These are phyloP conservation scores for Pseudognaphalium luteoalbum DNA, from an alignment of 129 eudicot species.

Conservation along the genomic window DNA sequence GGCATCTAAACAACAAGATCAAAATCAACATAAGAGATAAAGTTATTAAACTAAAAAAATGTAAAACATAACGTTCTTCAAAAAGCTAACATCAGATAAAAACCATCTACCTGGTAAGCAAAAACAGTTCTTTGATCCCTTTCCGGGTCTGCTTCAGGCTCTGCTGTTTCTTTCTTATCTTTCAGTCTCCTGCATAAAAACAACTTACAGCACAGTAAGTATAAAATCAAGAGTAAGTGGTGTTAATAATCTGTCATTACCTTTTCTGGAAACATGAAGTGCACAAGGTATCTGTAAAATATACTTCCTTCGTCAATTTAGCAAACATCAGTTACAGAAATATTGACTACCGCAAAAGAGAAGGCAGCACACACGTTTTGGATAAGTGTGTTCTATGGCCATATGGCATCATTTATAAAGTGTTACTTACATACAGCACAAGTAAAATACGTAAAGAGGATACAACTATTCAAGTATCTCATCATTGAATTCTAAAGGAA, in stretches of 20 bases:
- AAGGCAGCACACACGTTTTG: too few relatives aligned
- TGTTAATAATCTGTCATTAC: conserved; percentile 18
- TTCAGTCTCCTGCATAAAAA: conserved; percentile 71
- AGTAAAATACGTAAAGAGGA: too few relatives aligned
- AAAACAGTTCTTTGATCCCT: conserved; percentile 98
- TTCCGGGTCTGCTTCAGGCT: conserved; percentile 99
- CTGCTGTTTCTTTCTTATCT: conserved; percentile 77
- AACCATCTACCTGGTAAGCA: conserved; percentile 76
- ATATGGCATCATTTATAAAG: too few relatives aligned
- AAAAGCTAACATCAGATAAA: neutral
- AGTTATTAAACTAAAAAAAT: neutral
- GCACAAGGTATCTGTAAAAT: conserved; percentile 23
- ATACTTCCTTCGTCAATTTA: too few relatives aligned
- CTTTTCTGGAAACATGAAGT: conserved; percentile 21
- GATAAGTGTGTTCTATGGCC: too few relatives aligned
- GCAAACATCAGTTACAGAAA: too few relatives aligned
- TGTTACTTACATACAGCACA: too few relatives aligned
- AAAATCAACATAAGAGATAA: neutral
- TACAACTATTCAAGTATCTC: too few relatives aligned
- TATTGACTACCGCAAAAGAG: too few relatives aligned
- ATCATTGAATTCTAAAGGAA: too few relatives aligned
- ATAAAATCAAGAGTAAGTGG: conserved; percentile 2
- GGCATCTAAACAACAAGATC: conserved; percentile 68
- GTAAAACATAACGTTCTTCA: neutral
- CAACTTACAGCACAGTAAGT: conserved; percentile 32